Evolutionary conservation across 345 rosid species (phyloP).

Genomic region (Linum lewisii): DNA sequence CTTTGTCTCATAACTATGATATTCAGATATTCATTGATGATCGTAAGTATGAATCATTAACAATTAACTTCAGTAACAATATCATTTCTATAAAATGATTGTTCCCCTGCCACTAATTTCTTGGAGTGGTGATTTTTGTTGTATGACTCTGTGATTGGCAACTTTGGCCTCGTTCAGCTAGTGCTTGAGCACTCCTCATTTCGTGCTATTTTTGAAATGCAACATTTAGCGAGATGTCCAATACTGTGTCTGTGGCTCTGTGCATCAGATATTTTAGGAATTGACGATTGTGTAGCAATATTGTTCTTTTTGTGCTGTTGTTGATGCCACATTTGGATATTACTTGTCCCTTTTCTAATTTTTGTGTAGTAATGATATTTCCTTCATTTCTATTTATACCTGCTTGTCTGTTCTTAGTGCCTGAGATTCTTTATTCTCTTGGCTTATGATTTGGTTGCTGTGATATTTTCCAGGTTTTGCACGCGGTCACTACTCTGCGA

Average conservation of each 20-base stretch:
- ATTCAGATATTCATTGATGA: too few species aligned
- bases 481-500: conserved; percentile 78
- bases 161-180: background rate
- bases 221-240: background rate
- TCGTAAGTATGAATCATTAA: too few species aligned
- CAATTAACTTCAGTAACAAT: too few species aligned
- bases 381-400: background rate
- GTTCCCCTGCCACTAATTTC: too few species aligned
- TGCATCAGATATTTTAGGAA: too few species aligned
- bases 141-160: too few species aligned
- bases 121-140: too few species aligned
- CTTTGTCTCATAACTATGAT: too few species aligned
- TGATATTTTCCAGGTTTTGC: conserved; percentile 60
- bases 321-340: background rate
- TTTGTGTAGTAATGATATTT: background rate
- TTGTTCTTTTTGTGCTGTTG: background rate
- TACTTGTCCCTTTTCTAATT: background rate
- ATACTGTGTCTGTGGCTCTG: too few species aligned
- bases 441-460: background rate
- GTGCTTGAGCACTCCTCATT: background rate
- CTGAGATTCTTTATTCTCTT: background rate
- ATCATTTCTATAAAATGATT: too few species aligned
- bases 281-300: too few species aligned
- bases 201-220: background rate
- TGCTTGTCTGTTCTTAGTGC: background rate